Base-by-base conservation (phyloP, 2,329 filamentous ascomycete species). In the Dothistroma pini region DNA sequence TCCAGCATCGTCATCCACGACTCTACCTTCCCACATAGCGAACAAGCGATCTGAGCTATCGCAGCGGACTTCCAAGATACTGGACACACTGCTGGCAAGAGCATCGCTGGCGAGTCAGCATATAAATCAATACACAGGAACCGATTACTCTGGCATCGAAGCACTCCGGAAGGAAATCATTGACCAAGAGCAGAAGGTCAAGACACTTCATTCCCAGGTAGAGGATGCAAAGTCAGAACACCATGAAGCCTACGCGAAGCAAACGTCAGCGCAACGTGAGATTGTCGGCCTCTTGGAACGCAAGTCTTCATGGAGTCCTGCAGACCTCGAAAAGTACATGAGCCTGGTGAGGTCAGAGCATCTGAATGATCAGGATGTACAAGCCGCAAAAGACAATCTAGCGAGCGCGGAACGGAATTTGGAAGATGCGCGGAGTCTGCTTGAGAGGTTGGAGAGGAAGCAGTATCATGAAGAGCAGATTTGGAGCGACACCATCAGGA, bases 381-480 rank as follows among this genome's bases (percentile, higher is more conserved):
- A 83, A 29, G 81, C 84, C 59, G 87, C 91, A 1, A 88, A 90
- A 67, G 86, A 89, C 61, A 82, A 83, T 14, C 82, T 97, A 29
- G 86, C 86, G 16, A 83, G 86, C 61, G 87, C 91, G 1, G 95
- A 99, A 78, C 83, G 84, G 50, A 86, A 90, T 34, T 86, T 96
- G 63, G 90, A 96, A 76, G 87, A 89, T 63, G 84, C 92, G 0
- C 85, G 87, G 58, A 85, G 87, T 56, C 84, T 87, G 69, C 80
- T 99, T 57, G 93, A 89, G 73, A 87, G 89, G 63, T 87, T 88
- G 55, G 97, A 97, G 69, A 80, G 97, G 56, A 89, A 89, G 63
- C 86, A 96, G 63, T 99, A 99, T 76, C 95, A 99, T 75, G 95
- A 99, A 78, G 95, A 99, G 79, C 95, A 99, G 79, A 96, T 99